phyloP scores from a whole-genome alignment of 2,329 filamentous ascomycete genomes.

The Teratosphaeria destructans region DNA sequence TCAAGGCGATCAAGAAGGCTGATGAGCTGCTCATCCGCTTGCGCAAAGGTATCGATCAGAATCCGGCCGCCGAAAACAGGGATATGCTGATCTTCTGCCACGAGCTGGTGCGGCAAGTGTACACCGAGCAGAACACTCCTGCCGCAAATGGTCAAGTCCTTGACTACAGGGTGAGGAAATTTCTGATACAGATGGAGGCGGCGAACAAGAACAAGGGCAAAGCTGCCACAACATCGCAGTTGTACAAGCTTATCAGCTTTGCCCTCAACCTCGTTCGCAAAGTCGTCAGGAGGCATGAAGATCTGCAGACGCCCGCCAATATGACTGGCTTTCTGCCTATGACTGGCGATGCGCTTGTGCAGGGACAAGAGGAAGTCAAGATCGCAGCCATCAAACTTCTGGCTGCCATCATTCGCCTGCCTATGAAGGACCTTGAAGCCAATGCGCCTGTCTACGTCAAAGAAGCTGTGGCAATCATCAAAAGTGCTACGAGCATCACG shows the following conservation, averaged over 20 bases:
- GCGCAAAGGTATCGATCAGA: slow-evolving; percentile 70
- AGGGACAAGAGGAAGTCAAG: slow-evolving; percentile 84
- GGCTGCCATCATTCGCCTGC: slow-evolving; percentile 73
- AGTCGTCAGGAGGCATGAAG: slow-evolving; percentile 76
- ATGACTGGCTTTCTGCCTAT: slow-evolving; percentile 79
- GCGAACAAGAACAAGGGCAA: slow-evolving; percentile 62
- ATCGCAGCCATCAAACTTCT: slow-evolving; percentile 79
- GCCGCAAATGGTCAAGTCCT: slow-evolving; percentile 17
- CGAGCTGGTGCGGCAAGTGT: slow-evolving; percentile 80
- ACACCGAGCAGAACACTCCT: slow-evolving; percentile 34
- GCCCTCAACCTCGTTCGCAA: slow-evolving; percentile 77
- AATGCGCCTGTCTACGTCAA: slow-evolving; percentile 69
- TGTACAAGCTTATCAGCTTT: slow-evolving; percentile 81
- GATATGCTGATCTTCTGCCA: slow-evolving; percentile 92
- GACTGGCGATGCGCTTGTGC: slow-evolving; percentile 75
- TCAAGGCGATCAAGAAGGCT: slow-evolving; percentile 77
- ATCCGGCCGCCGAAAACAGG: slow-evolving; percentile 64
- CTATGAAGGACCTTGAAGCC: slow-evolving; percentile 58
- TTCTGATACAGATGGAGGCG: slow-evolving; percentile 66
- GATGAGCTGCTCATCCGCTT: slow-evolving; percentile 81
- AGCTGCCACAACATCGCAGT: slow-evolving; percentile 61
- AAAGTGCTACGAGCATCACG: slow-evolving; percentile 64
- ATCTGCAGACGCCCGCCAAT: slow-evolving; percentile 67
- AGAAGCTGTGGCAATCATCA: slow-evolving; percentile 74
- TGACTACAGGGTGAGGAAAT: slow-evolving; percentile 57